Evolutionary conservation across 2,329 filamentous ascomycete genomes (phyloP).

Genomic region (Trichophyton verrucosum): DNA sequence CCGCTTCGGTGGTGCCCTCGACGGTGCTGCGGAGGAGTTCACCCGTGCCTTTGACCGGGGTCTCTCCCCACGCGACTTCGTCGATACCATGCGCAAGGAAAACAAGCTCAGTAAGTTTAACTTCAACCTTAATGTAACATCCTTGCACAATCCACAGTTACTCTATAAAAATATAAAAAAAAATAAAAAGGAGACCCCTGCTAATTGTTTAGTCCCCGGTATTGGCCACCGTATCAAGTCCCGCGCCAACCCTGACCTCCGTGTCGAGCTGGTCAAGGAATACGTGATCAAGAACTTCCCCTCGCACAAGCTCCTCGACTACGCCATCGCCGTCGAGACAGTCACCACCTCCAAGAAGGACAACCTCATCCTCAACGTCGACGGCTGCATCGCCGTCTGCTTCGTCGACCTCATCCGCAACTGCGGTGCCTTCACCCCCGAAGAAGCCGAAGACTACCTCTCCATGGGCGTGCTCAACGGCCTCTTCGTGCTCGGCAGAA

Average conservation of each 20-base stretch:
- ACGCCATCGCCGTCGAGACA: constrained; percentile 91
- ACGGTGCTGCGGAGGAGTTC: constrained; percentile 97
- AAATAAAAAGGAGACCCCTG: not conserved
- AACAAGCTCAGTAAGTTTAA: constrained; percentile 78
- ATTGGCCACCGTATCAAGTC: constrained; percentile 99
- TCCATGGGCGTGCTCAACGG: constrained; percentile 99
- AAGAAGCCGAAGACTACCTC: constrained; percentile 98
- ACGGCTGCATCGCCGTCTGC: constrained; percentile 95
- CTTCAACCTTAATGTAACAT: not conserved
- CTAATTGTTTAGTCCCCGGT: constrained; percentile 56
- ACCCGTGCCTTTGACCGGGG: constrained; percentile 97
- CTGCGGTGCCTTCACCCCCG: constrained; percentile 88
- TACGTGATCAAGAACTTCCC: constrained; percentile 97
- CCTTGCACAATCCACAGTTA: not conserved
- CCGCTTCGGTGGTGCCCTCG: constrained; percentile 94
- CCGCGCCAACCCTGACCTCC: constrained; percentile 98
- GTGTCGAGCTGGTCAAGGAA: constrained; percentile 98
- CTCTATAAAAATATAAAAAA: not conserved
- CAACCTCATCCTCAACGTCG: constrained; percentile 98
- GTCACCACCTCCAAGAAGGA: constrained; percentile 99
- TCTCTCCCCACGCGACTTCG: constrained; percentile 94
- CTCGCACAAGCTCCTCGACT: constrained; percentile 95
- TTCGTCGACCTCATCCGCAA: constrained; percentile 96
- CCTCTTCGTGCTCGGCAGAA: constrained; percentile 93
- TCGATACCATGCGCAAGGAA: constrained; percentile 97